Conservation (phyloP, 1,139 yeast species). For the Hemisphaericaspora lyxosophila region DNA sequence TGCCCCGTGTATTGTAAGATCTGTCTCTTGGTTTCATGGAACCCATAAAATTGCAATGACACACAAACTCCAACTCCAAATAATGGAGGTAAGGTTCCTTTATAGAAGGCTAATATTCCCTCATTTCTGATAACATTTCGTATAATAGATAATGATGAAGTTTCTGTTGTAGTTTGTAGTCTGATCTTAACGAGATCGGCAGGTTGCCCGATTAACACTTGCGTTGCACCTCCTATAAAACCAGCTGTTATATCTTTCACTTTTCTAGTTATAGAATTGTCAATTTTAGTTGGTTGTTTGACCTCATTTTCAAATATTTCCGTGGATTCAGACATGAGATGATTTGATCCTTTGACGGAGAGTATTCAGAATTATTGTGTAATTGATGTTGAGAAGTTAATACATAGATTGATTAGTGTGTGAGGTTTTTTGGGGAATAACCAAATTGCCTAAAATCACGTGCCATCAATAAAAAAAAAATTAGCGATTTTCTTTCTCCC, state of each 20-base stretch:
- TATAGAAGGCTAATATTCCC: conserved; percentile 62
- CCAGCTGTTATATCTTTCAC: conserved; percentile 59
- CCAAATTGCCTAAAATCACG: conserved; percentile 9
- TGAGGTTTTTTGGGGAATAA: not conserved
- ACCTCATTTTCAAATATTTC: conserved; percentile 8
- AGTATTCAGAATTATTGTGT: not conserved
- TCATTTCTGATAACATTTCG: conserved; percentile 57
- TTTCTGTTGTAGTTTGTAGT: conserved; percentile 50
- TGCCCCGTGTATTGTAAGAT: conserved; percentile 32
- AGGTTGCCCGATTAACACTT: conserved; percentile 74
- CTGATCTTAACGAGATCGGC: conserved; percentile 69
- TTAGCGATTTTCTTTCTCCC: not conserved
- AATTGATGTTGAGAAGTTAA: no score
- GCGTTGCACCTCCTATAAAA: conserved; percentile 58
- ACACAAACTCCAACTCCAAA: conserved; percentile 74
- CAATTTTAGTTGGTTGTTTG: conserved; percentile 26
- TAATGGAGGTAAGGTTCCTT: conserved; percentile 47
- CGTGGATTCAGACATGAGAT: conserved; percentile 4
- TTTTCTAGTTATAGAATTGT: conserved; percentile 54
- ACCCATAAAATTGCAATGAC: conserved; percentile 72
- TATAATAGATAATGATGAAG: conserved; percentile 49
- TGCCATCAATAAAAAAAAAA: conserved; percentile 1
- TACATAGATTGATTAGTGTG: not conserved
- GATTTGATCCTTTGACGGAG: no score
- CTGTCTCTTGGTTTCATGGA: conserved; percentile 73